Base-by-base conservation (phyloP, 2,329 filamentous ascomycete species). In the Colletotrichum tropicicola region DNA sequence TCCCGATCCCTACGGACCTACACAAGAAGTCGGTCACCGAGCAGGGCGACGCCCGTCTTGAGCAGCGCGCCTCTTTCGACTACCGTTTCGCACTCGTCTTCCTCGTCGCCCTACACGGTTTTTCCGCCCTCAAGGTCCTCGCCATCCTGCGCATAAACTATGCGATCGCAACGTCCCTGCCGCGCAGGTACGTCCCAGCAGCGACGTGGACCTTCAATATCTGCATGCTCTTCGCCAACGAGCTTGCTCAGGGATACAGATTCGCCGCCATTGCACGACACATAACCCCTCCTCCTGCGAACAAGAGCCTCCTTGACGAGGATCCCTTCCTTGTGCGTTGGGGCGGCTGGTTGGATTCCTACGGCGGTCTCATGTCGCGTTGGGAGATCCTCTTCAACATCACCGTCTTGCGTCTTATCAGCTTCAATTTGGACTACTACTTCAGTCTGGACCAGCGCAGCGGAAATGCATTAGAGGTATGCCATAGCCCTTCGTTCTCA, bases 321-420 rank as follows among this genome's bases (percentile, higher is more conserved):
- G 79, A 81, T 17, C 79, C 82, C 7, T 63, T 75, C 2, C 73
- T 89, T 39, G 80, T 87, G 32, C 81, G 83, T 19, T 91, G 91
- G 83, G 94, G 89, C 7, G 81, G 83, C 44, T 92, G 87, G 82
- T 81, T 98, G 15, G 96, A 99, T 78, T 83, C 85, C 55, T 91
- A 91, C 69, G 89, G 93, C 7, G 96, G 96, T 1, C 81, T 99
- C n/a, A 89, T 97, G 74, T 84, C 91, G 0, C 87, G 95, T 64
- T 99, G 96, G 96, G 93, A 98, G 76, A 90, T 99, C n/a, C 85
- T 98, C 5, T 99, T 99, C 85, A 99, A 99, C 73, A 89, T 99
- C 67, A 98, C 95, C 3, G 91, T 98, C 25, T 82, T 99, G 59
- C 90, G 96, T 5, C 83, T 98, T 49, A 94, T 99, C 72, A 98